These are phyloP conservation scores for Dendrobium officinale DNA, from an alignment of 106 monocot species.

Conservation along the genomic window DNA sequence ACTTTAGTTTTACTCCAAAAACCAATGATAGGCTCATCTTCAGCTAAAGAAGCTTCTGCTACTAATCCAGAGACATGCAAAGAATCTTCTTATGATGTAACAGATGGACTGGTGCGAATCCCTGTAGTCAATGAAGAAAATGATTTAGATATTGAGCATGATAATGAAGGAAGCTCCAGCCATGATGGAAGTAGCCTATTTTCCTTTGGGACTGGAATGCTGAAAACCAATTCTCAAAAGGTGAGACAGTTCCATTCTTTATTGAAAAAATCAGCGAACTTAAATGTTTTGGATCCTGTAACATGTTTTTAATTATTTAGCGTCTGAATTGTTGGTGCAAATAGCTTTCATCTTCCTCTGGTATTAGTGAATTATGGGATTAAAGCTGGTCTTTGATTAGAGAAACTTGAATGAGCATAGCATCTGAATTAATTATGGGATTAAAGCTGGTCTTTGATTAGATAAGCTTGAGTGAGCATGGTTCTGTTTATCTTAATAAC, in stretches of 20 bases:
- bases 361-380: not conserved
- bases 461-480: not conserved
- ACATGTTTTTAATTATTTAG: not conserved
- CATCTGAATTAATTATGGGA: not conserved
- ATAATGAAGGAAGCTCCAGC: slow-evolving; percentile 22
- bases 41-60: slow-evolving; percentile 19
- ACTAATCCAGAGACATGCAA: slow-evolving; percentile 1
- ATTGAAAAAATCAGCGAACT: not conserved
- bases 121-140: slow-evolving; percentile 13
- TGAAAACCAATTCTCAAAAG: slow-evolving; percentile 42
- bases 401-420: not conserved
- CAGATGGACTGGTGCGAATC: slow-evolving; percentile 23
- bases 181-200: slow-evolving; percentile 52
- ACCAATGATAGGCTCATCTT: slow-evolving; percentile 28
- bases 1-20: slow-evolving; percentile 67
- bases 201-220: slow-evolving; percentile 56
- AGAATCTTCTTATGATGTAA: slow-evolving; percentile 19
- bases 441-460: not conserved
- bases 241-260: slow-evolving; percentile 14
- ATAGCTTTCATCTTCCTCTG: not conserved
- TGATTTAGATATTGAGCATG: slow-evolving; percentile 18
- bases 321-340: not conserved
- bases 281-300: not conserved
- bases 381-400: not conserved
- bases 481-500: not conserved